Conservation (phyloP, 441 rosid genomes). For the Rhodomyrtus psidioides region DNA sequence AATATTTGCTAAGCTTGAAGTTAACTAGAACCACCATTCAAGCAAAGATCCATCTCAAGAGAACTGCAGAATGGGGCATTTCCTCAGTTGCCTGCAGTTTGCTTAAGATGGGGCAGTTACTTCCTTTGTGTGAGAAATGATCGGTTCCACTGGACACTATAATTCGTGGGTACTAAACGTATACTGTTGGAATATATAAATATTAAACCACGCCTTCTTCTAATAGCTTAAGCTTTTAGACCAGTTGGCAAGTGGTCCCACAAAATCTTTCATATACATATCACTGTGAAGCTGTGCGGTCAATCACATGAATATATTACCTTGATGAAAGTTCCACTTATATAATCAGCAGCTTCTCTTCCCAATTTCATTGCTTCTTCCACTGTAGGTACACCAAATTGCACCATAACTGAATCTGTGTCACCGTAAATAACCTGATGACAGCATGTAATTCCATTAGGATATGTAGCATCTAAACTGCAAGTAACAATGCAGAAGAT, state of each 20-base stretch:
- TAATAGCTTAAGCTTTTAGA: too few relatives aligned
- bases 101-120: neutral
- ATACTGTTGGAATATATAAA: too few relatives aligned
- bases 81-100: neutral
- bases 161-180: too few relatives aligned
- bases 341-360: slow-evolving; percentile 89
- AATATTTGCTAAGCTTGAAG: neutral
- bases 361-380: slow-evolving; percentile 88
- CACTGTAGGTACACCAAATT: slow-evolving; percentile 81
- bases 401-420: slow-evolving; percentile 99
- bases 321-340: slow-evolving; percentile 79
- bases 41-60: neutral
- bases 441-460: neutral
- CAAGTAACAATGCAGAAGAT: neutral
- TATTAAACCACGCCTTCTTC: too few relatives aligned
- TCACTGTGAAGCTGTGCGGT: neutral
- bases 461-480: neutral
- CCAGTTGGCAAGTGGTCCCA: too few relatives aligned
- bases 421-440: slow-evolving; percentile 94
- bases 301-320: slow-evolving; percentile 22
- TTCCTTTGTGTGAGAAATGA: neutral
- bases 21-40: neutral
- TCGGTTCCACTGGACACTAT: neutral
- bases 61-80: neutral
- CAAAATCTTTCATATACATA: too few relatives aligned